Conservation (phyloP, 768 basidiomycete species). For the Hebeloma cylindrosporum region DNA sequence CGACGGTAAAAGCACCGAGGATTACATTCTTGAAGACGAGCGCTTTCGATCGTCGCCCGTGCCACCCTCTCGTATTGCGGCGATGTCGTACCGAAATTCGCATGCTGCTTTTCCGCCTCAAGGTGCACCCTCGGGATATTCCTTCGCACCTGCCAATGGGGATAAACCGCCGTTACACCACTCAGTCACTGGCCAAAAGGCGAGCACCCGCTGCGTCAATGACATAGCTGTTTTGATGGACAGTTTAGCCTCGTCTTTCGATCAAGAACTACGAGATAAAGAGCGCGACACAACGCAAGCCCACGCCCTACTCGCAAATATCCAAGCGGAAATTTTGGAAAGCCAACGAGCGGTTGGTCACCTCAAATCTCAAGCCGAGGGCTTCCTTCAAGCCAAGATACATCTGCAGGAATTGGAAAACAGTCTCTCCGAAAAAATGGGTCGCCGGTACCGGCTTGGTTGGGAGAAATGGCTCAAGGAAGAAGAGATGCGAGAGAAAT, state of each 20-base stretch:
- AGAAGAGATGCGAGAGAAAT: conserved; percentile 76
- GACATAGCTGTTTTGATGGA: conserved; percentile 88
- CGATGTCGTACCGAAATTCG: conserved; percentile 74
- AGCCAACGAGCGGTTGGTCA: conserved; percentile 73
- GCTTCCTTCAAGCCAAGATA: conserved; percentile 58
- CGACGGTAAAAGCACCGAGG: conserved; percentile 96
- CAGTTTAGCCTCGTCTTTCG: conserved; percentile 84
- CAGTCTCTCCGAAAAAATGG: conserved; percentile 74
- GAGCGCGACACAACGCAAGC: conserved; percentile 92
- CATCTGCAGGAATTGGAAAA: conserved; percentile 61
- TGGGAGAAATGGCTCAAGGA: conserved; percentile 94
- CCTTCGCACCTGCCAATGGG: conserved; percentile 51
- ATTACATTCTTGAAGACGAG: conserved; percentile 98
- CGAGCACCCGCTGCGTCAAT: conserved; percentile 80
- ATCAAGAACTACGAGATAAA: conserved; percentile 88
- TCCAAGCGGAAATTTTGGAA: conserved; percentile 88
- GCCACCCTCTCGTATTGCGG: conserved; percentile 61
- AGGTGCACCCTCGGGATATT: conserved; percentile 38
- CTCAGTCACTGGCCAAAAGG: conserved; percentile 81
- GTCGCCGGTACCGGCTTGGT: conserved; percentile 75
- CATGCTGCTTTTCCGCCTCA: conserved; percentile 58
- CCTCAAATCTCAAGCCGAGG: conserved; percentile 69
- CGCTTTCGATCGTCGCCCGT: conserved; percentile 91
- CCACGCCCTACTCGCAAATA: conserved; percentile 78
- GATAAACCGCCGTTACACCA: conserved; percentile 79